Percentiles rank a stretch among this genome's conserved stretches.
phyloP scores from a whole-genome alignment of 345 rosid genomes.

The Laguncularia racemosa region DNA sequence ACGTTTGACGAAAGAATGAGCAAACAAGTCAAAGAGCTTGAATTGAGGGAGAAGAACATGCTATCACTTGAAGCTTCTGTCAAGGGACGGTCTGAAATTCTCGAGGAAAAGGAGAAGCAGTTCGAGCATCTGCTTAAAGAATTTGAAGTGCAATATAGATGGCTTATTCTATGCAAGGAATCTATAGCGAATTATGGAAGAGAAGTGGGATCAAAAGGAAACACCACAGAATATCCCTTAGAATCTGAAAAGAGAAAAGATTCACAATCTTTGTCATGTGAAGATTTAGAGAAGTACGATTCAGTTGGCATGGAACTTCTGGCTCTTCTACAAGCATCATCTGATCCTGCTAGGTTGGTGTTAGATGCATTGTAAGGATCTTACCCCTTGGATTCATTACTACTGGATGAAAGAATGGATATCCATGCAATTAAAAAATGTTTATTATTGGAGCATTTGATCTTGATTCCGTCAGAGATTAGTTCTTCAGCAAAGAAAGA shows the following conservation, averaged over 20 bases:
- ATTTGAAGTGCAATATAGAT: too few species aligned
- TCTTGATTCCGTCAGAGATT: slow-evolving; percentile 18
- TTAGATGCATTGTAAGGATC: slow-evolving; percentile 21
- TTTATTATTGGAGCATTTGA: slow-evolving; percentile 35
- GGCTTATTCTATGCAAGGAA: too few species aligned
- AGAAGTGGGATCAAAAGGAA: not conserved
- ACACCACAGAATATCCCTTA: not conserved
- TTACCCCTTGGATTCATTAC: slow-evolving; percentile 21
- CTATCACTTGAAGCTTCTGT: not conserved
- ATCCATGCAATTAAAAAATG: slow-evolving; percentile 18
- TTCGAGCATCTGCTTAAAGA: not conserved
- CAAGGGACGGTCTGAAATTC: not conserved
- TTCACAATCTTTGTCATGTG: too few species aligned
- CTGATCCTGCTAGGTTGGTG: slow-evolving; percentile 27
- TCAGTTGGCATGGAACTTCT: slow-evolving; percentile 19
- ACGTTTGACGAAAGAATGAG: not conserved
- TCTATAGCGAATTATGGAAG: too few species aligned
- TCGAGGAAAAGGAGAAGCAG: slow-evolving; percentile 17
- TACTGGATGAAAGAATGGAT: slow-evolving; percentile 11
- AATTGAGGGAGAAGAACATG: slow-evolving; percentile 5
- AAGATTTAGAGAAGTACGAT: too few species aligned
- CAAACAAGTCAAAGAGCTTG: not conserved
- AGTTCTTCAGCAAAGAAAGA: slow-evolving; percentile 16
- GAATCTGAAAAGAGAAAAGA: not conserved
- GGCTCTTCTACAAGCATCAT: slow-evolving; percentile 12